These are phyloP conservation scores for Phialemonium atrogriseum DNA, from an alignment of 2,329 filamentous ascomycete genomes.

Conservation along the genomic window DNA sequence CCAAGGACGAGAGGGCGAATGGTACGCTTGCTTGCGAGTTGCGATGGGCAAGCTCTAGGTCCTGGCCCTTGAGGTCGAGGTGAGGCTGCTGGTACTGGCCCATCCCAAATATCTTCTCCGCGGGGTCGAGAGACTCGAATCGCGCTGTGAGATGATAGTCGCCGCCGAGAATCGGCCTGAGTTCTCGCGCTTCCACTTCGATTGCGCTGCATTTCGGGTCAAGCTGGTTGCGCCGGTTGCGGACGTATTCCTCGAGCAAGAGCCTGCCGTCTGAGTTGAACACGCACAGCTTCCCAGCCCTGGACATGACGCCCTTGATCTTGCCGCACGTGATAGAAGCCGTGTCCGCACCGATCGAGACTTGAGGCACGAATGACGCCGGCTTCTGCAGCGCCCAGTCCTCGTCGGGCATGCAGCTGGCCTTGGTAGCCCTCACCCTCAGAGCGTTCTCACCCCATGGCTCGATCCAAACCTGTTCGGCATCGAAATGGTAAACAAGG, in stretches of 20 bases:
- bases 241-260: slow-evolving; percentile 44
- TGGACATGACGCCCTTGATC: slow-evolving; percentile 36
- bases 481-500: slow-evolving; percentile 12
- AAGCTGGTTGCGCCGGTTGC: slow-evolving; percentile 37
- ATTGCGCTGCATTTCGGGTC: slow-evolving; percentile 54
- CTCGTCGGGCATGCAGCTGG: slow-evolving; percentile 22
- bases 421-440: slow-evolving; percentile 37
- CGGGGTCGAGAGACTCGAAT: slow-evolving; percentile 43
- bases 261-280: slow-evolving; percentile 29
- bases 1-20: slow-evolving; percentile 49
- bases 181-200: slow-evolving; percentile 48
- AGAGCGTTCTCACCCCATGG: slow-evolving; percentile 39
- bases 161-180: slow-evolving; percentile 40
- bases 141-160: slow-evolving; percentile 50
- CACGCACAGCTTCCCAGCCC: slow-evolving; percentile 41
- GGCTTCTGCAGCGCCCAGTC: slow-evolving; percentile 30
- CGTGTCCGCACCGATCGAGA: slow-evolving; percentile 15
- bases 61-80: slow-evolving; percentile 53
- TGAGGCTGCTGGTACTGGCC: slow-evolving; percentile 59
- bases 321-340: slow-evolving; percentile 38
- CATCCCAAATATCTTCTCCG: slow-evolving; percentile 61
- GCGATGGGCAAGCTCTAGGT: slow-evolving; percentile 56
- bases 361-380: slow-evolving; percentile 9
- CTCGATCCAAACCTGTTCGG: slow-evolving; percentile 24
- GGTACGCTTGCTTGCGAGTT: slow-evolving; percentile 60